Evolutionary conservation across 768 basidiomycete species (phyloP).

Genomic region (Pleurotus citrinopileatus): DNA sequence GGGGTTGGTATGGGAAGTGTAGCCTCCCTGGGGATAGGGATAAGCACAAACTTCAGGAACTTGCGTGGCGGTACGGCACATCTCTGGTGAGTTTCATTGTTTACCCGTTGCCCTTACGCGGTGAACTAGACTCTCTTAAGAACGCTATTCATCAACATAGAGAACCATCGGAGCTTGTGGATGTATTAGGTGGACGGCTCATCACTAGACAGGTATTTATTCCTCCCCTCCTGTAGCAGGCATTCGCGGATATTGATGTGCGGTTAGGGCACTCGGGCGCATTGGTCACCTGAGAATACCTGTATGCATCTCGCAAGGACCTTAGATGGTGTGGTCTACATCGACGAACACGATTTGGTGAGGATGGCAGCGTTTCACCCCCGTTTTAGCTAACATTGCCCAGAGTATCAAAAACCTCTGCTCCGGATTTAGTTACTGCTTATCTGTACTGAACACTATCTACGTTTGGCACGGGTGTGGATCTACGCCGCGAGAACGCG

Average conservation of each 20-base stretch:
- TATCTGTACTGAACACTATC: conserved; percentile 64
- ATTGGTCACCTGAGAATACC: conserved; percentile 80
- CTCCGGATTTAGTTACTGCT: conserved; percentile 82
- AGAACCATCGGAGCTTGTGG: conserved; percentile 63
- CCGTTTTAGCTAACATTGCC: conserved; percentile 9
- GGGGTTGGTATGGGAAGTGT: conserved; percentile 72
- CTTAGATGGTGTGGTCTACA: conserved; percentile 43
- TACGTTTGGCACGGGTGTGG: conserved; percentile 86
- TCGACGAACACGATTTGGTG: conserved; percentile 77
- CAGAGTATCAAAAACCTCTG: conserved; percentile 69
- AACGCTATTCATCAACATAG: conserved; percentile 51
- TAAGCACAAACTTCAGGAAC: conserved; percentile 62
- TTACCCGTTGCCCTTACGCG: conserved; percentile 5
- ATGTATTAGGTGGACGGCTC: conserved; percentile 65
- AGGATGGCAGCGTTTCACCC: conserved; percentile 17
- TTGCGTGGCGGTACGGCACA: conserved; percentile 74
- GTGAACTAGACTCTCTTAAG: conserved; percentile 23
- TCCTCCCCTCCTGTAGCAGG: background rate
- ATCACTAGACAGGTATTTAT: conserved; percentile 66
- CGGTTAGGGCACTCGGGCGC: conserved; percentile 60
- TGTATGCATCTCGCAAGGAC: conserved; percentile 75
- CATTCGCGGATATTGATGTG: conserved; percentile 3
- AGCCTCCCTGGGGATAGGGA: conserved; percentile 56
- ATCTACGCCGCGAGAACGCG: conserved; percentile 53
- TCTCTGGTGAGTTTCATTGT: conserved; percentile 41